Evolutionary conservation across 495 filamentous ascomycete species (phyloP).

Genomic region (Aeminium ludgeri): DNA sequence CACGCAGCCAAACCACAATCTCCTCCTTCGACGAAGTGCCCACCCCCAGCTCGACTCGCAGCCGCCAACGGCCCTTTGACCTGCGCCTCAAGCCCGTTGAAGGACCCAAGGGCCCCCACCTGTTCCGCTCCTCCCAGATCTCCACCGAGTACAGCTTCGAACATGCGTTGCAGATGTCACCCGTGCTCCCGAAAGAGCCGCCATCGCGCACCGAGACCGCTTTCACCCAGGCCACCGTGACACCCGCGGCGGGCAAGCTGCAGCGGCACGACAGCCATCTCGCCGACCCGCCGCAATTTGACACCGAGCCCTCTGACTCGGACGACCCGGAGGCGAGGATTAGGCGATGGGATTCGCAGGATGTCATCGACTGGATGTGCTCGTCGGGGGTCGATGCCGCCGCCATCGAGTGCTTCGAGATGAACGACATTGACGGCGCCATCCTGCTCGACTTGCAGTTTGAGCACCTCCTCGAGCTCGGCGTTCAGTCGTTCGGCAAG

Average conservation of each 20-base stretch:
- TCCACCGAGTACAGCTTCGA: conserved; percentile 40
- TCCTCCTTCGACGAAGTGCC: conserved; percentile 61
- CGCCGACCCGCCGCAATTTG: conserved; percentile 28
- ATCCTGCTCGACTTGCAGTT: conserved; percentile 74
- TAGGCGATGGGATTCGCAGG: conserved; percentile 46
- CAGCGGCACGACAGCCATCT: conserved; percentile 6
- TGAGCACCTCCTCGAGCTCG: conserved; percentile 86
- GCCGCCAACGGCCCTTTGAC: conserved; percentile 28
- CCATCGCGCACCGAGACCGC: conserved; percentile 20
- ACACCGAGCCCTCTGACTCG: no score
- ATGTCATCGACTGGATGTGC: conserved; percentile 71
- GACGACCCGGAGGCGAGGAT: conserved; percentile 28
- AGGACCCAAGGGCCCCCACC: conserved; percentile 70
- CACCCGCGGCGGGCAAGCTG: conserved; percentile 7
- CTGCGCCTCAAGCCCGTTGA: conserved; percentile 42
- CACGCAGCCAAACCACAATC: conserved; percentile 53
- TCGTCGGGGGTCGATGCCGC: conserved; percentile 50
- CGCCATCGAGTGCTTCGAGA: conserved; percentile 65
- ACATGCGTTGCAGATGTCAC: conserved; percentile 43
- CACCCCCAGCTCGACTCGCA: conserved; percentile 42
- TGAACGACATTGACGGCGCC: conserved; percentile 77
- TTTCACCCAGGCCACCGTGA: conserved; percentile 15
- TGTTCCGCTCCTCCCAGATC: conserved; percentile 51
- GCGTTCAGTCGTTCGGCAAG: conserved; percentile 84
- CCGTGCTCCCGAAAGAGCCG: conserved; percentile 29